Evolutionary conservation across 257 asterid genomes (phyloP), one percentile per base, ranked within the genome.

Genomic region (Solanum megistacrolobum): DNA sequence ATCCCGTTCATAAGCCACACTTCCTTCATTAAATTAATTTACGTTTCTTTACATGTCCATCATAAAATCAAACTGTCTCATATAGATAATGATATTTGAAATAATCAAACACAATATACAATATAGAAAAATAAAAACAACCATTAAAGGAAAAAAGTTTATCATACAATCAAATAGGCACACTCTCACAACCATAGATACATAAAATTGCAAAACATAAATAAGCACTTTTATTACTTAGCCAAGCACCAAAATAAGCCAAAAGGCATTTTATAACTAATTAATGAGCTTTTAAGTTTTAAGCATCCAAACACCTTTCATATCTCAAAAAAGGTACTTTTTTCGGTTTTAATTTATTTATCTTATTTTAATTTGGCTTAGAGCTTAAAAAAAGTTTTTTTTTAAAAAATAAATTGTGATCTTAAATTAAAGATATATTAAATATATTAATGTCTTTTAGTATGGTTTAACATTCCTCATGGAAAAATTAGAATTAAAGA

Each of bases 21-120:
- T 46, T 46, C 55, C 55, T 46, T 46, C 55, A 13, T 46, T 46
- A 13, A 46, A 46, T 0, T 4, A 46, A 12, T 13, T 46, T 46
- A 46, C 2, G 2, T 46, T 46, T 46, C 20, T 46, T 46, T 55
- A 16, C n/a, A 55, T 55, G 23, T 55, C 9, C 4, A 2, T 55
- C n/a, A 2, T 0, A 1, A 55, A 55, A 18, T 55, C 4, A 2
- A 6, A 55, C 62, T 0, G 3, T 0, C 1, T 52, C n/a, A 18
- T 52, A 52, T 52, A 16, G 4, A 52, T 52, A 52, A 52, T 52
- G n/a, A 52, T 52, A 52, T 52, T 52, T 52, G 9, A 52, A 52
- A 52, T 52, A 52, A 52, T 10, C n/a, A 52, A 52, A 52, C 62
- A 52, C 62, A 52, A 52, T 16, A 52, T 2, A 18, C n/a, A 31